Percentiles rank a stretch among this genome's conserved stretches.
phyloP scores from a whole-genome alignment of 2,329 filamentous ascomycete species.

The Trichoderma sp. region DNA sequence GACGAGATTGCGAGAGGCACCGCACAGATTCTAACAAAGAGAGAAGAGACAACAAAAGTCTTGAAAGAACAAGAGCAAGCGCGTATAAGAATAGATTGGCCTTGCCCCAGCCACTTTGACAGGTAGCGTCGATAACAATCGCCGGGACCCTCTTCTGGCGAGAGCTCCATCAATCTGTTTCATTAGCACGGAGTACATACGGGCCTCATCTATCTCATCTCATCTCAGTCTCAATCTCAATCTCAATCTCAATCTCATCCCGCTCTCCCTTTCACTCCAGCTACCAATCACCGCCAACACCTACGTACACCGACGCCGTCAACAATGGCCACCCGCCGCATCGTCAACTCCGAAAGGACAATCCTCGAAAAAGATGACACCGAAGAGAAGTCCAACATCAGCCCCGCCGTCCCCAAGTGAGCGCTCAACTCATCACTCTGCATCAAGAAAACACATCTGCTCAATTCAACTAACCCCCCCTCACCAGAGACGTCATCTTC shows the following conservation, averaged over 20 bases:
- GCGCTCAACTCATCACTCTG: slow-evolving; percentile 31
- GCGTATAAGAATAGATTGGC: neutral
- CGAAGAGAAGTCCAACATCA: slow-evolving; percentile 64
- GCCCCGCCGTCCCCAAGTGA: slow-evolving; percentile 80
- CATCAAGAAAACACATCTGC: neutral
- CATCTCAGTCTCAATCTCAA: neutral
- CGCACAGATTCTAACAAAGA: neutral
- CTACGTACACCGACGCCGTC: slow-evolving; percentile 17
- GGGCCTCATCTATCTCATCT: neutral
- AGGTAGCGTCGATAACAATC: neutral
- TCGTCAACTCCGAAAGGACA: slow-evolving; percentile 62
- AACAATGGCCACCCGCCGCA: slow-evolving; percentile 68
- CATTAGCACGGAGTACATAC: neutral
- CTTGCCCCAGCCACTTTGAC: neutral
- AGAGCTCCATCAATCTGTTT: slow-evolving; percentile 9
- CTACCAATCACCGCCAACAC: neutral
- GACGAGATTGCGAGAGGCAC: neutral
- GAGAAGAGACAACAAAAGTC: neutral
- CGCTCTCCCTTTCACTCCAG: neutral
- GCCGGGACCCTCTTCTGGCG: slow-evolving; percentile 9
- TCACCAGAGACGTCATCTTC: slow-evolving; percentile 69
- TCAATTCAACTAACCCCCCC: neutral
- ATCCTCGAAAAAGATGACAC: slow-evolving; percentile 58
- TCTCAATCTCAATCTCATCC: neutral
- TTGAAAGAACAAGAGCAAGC: neutral